These are phyloP conservation scores for Curvularia sp. DNA, from an alignment of 2,329 filamentous ascomycete genomes.

Conservation along the genomic window DNA sequence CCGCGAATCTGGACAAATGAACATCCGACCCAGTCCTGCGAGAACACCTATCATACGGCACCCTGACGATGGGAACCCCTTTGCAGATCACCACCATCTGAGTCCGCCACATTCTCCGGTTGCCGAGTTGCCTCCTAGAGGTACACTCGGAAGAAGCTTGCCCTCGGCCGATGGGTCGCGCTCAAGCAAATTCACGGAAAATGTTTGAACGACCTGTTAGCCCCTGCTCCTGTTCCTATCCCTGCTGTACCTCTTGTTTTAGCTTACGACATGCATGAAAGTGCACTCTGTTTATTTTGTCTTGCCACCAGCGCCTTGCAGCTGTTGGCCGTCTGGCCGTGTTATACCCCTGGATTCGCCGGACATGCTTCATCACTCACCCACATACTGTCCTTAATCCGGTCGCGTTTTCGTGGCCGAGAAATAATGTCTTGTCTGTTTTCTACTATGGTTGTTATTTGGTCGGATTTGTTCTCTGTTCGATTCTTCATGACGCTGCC, in stretches of 20 bases:
- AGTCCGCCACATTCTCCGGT: slow-evolving; percentile 52
- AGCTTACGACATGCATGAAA: slow-evolving; percentile 36
- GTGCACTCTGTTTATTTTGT: slow-evolving; percentile 23
- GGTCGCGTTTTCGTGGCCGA: slow-evolving; percentile 20
- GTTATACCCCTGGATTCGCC: slow-evolving; percentile 32
- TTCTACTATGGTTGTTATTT: slow-evolving; percentile 11
- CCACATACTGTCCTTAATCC: slow-evolving; percentile 32
- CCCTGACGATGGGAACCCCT: slow-evolving; percentile 39
- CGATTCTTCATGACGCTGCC: slow-evolving; percentile 24
- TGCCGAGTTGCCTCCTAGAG: slow-evolving; percentile 34
- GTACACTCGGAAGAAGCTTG: slow-evolving; percentile 53
- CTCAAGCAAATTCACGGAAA: slow-evolving; percentile 57
- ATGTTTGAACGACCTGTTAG: slow-evolving; percentile 46
- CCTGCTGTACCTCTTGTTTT: slow-evolving; percentile 12
- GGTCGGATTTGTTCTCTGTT: slow-evolving; percentile 1
- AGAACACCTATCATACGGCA: slow-evolving; percentile 67
- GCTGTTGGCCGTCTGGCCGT: slow-evolving; percentile 21
- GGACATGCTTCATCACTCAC: slow-evolving; percentile 18
- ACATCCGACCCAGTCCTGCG: slow-evolving; percentile 63
- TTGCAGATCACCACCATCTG: slow-evolving; percentile 33
- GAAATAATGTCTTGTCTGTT: slow-evolving; percentile 31
- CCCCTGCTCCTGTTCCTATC: slow-evolving; percentile 26
- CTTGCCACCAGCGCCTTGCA: slow-evolving; percentile 17
- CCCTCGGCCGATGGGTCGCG: slow-evolving; percentile 56
- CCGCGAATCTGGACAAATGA: slow-evolving; percentile 36